Base-by-base conservation (phyloP, 768 basidiomycete genomes). In the Sistotremastrum niveocremeum region DNA sequence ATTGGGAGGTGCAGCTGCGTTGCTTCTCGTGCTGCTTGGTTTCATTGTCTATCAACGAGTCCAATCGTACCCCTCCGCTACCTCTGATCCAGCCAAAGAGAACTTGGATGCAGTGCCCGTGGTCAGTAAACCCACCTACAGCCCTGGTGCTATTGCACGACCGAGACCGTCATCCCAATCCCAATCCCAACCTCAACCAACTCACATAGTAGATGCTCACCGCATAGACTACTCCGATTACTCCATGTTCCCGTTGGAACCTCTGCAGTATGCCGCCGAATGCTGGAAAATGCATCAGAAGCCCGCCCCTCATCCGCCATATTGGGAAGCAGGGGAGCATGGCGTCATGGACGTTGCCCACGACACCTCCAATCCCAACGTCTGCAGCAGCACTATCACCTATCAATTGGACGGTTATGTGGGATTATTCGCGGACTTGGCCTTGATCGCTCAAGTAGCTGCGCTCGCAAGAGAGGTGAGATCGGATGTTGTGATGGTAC, bases 361-460 rank as follows among this genome's bases (percentile, higher is more conserved):
- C 44, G 57, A 57, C 37, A 56, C 58, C 46, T 48, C 56, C 41
- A 51, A 51, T n/a, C 46, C 54, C 8, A 37, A 52, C 32, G 49
- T 58, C 7, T 84, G 81, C 60, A 62, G 58, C n/a, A 77, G 70
- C 49, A 79, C 77, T 0, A 73, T 84, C 51, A 84, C 81, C 2
- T 84, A 84, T 54, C 70, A 81, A 72, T 61, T 84, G 41, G 78
- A 79, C 53, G 80, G 80, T 3, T 62, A 69, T 42, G 76, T 78
- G 8, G 82, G 81, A 32, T 62, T 84, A n/a, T 56, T 72, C 20
- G 74, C 74, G 36, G 81, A 84, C 52, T 58, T 84, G 52, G 79
- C 76, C 2, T 55, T 81, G 37, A 69, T 83, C 62, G 77, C 80
- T 4, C 81, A 82, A 59, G 70, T 69, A 37, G 80, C 81, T 4